A percentile compares a stretch with the other conserved stretches of the same genome.
Conservation (phyloP, 345 rosid genomes). For the Chamaenerion angustifolium region DNA sequence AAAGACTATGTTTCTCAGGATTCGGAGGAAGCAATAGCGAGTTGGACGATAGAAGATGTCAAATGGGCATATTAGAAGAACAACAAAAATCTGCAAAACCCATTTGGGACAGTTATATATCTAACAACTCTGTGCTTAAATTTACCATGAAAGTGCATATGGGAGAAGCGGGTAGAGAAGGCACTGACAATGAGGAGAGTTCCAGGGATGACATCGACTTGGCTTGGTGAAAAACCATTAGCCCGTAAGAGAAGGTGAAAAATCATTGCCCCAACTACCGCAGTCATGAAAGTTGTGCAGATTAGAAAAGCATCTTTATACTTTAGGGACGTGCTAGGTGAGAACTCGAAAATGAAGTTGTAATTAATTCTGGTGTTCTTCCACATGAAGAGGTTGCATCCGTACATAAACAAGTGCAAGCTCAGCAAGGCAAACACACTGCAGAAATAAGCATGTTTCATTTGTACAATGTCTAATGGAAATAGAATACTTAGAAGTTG, state of each 20-base stretch:
- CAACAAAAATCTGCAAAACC: conserved; percentile 43
- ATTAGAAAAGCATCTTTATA: conserved; percentile 80
- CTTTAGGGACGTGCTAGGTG: conserved; percentile 69
- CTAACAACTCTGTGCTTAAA: too few relatives aligned
- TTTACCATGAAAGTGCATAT: too few relatives aligned
- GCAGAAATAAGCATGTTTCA: conserved; percentile 14
- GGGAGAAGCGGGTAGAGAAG: background rate
- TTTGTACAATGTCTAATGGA: background rate
- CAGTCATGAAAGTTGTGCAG: conserved; percentile 91
- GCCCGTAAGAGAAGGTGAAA: conserved; percentile 75
- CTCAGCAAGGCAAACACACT: conserved; percentile 82
- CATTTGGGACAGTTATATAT: background rate
- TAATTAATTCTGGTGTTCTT: conserved; percentile 69
- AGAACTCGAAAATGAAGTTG: conserved; percentile 75
- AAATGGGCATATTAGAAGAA: conserved; percentile 66
- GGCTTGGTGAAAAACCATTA: conserved; percentile 43
- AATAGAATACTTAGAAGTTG: background rate
- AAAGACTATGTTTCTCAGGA: conserved; percentile 67
- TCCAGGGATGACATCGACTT: conserved; percentile 90
- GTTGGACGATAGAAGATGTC: conserved; percentile 77
- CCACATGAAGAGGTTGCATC: conserved; percentile 94
- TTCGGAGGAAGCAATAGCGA: conserved; percentile 64
- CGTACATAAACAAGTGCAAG: conserved; percentile 91
- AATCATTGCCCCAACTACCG: conserved; percentile 78
- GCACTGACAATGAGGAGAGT: conserved; percentile 54